Percentiles rank a stretch among this genome's conserved stretches.
These are phyloP conservation scores for Triticum monococcum DNA, from an alignment of 176 grass and related monocot genomes.

Conservation along the genomic window DNA sequence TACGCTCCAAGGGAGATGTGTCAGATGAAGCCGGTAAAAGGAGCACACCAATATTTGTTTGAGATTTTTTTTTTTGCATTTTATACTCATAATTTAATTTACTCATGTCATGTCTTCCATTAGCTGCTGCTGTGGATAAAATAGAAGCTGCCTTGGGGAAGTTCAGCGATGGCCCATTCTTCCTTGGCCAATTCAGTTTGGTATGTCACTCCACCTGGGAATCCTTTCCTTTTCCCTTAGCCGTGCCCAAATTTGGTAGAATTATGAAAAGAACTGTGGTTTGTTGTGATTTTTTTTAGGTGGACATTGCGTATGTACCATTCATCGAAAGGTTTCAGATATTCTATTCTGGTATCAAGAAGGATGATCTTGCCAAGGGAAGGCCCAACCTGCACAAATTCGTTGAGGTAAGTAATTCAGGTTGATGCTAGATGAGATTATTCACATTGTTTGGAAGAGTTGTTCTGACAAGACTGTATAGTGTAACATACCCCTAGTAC, in stretches of 20 bases:
- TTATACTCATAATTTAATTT: slow-evolving; percentile 22
- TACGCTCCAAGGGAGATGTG: slow-evolving; percentile 41
- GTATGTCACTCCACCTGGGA: slow-evolving; percentile 25
- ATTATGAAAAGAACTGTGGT: not conserved
- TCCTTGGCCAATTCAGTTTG: slow-evolving; percentile 87
- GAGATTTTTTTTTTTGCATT: no score
- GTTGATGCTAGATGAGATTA: not conserved
- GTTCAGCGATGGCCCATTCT: slow-evolving; percentile 79
- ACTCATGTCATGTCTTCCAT: not conserved
- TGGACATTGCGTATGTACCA: slow-evolving; percentile 76
- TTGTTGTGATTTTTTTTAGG: slow-evolving; percentile 29
- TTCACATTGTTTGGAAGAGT: not conserved
- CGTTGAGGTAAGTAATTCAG: slow-evolving; percentile 56
- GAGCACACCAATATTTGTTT: not conserved
- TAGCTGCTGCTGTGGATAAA: slow-evolving; percentile 73
- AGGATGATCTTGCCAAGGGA: slow-evolving; percentile 67
- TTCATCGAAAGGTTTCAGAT: slow-evolving; percentile 71
- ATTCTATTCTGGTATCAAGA: slow-evolving; percentile 51
- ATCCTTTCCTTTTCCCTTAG: not conserved
- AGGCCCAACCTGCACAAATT: slow-evolving; percentile 64
- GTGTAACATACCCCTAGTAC: not conserved
- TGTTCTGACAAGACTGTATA: not conserved
- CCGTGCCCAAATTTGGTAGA: no score
- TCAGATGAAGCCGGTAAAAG: slow-evolving; percentile 45
- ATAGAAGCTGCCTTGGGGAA: slow-evolving; percentile 72